phyloP scores from a whole-genome alignment of 345 rosid species.

The Melastoma malabathricum region DNA sequence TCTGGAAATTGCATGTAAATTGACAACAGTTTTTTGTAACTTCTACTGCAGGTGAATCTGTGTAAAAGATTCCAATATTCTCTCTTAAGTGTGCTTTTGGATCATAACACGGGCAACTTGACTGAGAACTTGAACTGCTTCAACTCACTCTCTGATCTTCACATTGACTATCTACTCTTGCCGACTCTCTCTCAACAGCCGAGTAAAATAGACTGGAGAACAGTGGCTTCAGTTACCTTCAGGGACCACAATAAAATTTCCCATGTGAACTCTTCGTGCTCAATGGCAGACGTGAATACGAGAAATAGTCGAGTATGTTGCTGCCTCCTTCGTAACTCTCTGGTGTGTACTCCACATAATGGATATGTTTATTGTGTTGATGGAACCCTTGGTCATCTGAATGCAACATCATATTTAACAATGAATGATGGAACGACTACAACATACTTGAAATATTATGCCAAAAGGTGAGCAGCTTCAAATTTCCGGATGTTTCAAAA shows the following conservation, averaged over 20 bases:
- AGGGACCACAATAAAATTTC: constrained; percentile 15
- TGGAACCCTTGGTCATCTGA: constrained; percentile 28
- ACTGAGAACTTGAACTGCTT: constrained; percentile 17
- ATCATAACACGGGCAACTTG: constrained; percentile 27
- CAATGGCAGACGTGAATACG: constrained; percentile 25
- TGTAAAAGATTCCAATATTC: constrained; percentile 60
- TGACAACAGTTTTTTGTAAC: neutral
- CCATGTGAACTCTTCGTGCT: constrained; percentile 13
- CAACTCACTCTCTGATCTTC: constrained; percentile 11
- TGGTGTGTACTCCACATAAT: constrained; percentile 73
- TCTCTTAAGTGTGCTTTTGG: constrained; percentile 47
- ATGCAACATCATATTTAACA: constrained; percentile 36
- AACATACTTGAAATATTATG: constrained; percentile 46
- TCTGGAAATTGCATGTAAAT: neutral
- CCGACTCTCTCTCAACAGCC: constrained; percentile 18
- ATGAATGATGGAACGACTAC: constrained; percentile 23
- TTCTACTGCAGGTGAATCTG: constrained; percentile 33
- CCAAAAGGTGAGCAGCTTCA: constrained; percentile 23
- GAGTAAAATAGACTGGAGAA: constrained; percentile 36
- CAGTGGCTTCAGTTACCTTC: constrained; percentile 28
- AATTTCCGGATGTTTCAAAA: neutral
- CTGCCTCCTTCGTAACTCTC: constrained; percentile 39
- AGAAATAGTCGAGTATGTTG: constrained; percentile 35
- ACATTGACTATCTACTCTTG: constrained; percentile 55
- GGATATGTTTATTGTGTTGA: constrained; percentile 41